These are phyloP conservation scores for Gardenia jasminoides DNA, from an alignment of 257 asterid genomes.

Conservation along the genomic window DNA sequence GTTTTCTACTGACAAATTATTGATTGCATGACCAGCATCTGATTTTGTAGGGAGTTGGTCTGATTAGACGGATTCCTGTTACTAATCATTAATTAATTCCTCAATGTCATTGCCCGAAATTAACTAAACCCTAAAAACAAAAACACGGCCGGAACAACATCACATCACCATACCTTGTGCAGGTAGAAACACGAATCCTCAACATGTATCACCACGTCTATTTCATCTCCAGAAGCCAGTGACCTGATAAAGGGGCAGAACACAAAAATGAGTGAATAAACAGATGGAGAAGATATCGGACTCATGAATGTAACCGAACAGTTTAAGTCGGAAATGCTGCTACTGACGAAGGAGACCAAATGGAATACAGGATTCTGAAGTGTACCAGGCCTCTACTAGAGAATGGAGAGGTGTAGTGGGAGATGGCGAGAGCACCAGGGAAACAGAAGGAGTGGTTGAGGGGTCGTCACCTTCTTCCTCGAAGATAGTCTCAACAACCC, in stretches of 20 bases:
- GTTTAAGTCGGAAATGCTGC: no score
- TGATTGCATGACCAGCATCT: background rate
- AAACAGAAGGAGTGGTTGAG: slow-evolving; percentile 35
- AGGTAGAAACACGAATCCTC: slow-evolving; percentile 53
- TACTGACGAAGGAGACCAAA: no score
- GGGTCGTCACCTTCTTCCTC: slow-evolving; percentile 66
- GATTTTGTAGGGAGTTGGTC: no score
- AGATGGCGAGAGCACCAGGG: slow-evolving; percentile 39
- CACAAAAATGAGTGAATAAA: background rate
- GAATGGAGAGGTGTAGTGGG: slow-evolving; percentile 38
- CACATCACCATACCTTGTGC: slow-evolving; percentile 46
- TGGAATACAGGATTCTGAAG: background rate
- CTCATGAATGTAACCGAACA: no score
- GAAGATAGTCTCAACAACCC: slow-evolving; percentile 64
- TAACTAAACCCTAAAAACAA: background rate
- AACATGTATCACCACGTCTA: slow-evolving; percentile 66
- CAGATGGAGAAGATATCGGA: no score
- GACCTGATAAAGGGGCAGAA: slow-evolving; percentile 24
- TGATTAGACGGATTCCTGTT: no score
- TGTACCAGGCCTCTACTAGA: slow-evolving; percentile 35
- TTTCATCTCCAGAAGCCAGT: slow-evolving; percentile 34
- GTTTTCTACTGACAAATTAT: background rate
- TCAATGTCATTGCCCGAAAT: background rate
- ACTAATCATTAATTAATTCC: no score
- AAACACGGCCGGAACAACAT: background rate